Evolutionary conservation across 306 rosid species (phyloP).

Genomic region (Trifolium dubium): DNA sequence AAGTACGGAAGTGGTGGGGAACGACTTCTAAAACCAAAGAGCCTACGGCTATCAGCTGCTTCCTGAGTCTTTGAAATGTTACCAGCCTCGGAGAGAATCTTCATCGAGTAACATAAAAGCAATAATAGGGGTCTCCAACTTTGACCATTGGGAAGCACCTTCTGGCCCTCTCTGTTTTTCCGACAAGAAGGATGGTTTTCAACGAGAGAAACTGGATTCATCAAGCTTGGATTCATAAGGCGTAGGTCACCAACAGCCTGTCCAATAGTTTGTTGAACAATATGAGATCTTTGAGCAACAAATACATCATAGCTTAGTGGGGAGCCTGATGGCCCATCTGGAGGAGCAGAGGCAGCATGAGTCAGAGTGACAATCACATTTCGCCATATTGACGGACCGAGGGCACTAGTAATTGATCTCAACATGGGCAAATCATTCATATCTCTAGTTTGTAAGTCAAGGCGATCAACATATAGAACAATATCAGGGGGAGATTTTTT

Average conservation of each 20-base stretch:
- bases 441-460: slow-evolving; percentile 90
- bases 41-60: slow-evolving; percentile 73
- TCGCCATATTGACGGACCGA: slow-evolving; percentile 86
- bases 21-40: slow-evolving; percentile 88
- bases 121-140: slow-evolving; percentile 86
- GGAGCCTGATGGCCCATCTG: slow-evolving; percentile 93
- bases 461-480: slow-evolving; percentile 90
- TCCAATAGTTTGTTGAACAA: slow-evolving; percentile 90
- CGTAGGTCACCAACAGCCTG: slow-evolving; percentile 96
- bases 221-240: slow-evolving; percentile 74
- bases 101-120: slow-evolving; percentile 89
- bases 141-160: slow-evolving; percentile 97
- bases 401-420: slow-evolving; percentile 63
- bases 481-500: slow-evolving; percentile 86
- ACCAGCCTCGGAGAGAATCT: slow-evolving; percentile 77
- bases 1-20: slow-evolving; percentile 93
- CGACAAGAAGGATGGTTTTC: slow-evolving; percentile 98
- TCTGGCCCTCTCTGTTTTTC: slow-evolving; percentile 90
- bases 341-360: slow-evolving; percentile 96
- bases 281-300: slow-evolving; percentile 93
- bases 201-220: slow-evolving; percentile 90
- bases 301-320: slow-evolving; percentile 88
- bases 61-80: slow-evolving; percentile 78
- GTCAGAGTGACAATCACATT: slow-evolving; percentile 81
- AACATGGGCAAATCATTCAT: slow-evolving; percentile 86